Conservation (phyloP, 1,139 yeast genomes). For the Pichia kudriavzevii region DNA sequence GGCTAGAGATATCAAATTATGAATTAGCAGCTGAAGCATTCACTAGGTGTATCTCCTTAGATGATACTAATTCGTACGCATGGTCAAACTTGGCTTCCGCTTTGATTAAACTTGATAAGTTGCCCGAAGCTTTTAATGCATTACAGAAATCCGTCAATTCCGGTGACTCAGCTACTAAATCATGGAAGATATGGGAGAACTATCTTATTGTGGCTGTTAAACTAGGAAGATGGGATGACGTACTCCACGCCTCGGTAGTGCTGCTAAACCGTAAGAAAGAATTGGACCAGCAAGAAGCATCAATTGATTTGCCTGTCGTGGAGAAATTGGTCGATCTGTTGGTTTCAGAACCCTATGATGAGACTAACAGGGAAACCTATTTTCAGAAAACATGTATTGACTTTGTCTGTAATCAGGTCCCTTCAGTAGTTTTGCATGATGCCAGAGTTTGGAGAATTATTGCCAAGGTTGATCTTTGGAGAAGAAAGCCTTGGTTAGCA, state of each 20-base stretch:
- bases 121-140: slow-evolving; percentile 76
- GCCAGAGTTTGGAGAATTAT: slow-evolving; percentile 79
- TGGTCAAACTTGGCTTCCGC: slow-evolving; percentile 96
- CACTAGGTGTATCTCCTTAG: slow-evolving; percentile 82
- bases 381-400: slow-evolving; percentile 65
- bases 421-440: slow-evolving; percentile 60
- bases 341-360: slow-evolving; percentile 42
- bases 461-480: slow-evolving; percentile 82
- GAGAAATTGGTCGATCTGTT: slow-evolving; percentile 68
- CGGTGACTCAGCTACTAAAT: slow-evolving; percentile 57
- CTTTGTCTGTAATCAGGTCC: slow-evolving; percentile 58
- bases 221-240: slow-evolving; percentile 82
- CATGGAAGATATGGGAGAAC: slow-evolving; percentile 92
- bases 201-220: slow-evolving; percentile 76
- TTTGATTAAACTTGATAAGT: slow-evolving; percentile 54
- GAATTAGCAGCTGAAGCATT: slow-evolving; percentile 88
- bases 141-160: slow-evolving; percentile 66
- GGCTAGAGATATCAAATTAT: slow-evolving; percentile 65
- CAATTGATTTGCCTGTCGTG: slow-evolving; percentile 69
- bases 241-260: slow-evolving; percentile 60
- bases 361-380: slow-evolving; percentile 37
- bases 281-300: slow-evolving; percentile 45
- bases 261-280: slow-evolving; percentile 50
- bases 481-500: slow-evolving; percentile 80
- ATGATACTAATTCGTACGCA: slow-evolving; percentile 72